Evolutionary conservation across 225 moss, liverwort and hornwort species (phyloP).

Genomic region (Anthoceros angustus): DNA sequence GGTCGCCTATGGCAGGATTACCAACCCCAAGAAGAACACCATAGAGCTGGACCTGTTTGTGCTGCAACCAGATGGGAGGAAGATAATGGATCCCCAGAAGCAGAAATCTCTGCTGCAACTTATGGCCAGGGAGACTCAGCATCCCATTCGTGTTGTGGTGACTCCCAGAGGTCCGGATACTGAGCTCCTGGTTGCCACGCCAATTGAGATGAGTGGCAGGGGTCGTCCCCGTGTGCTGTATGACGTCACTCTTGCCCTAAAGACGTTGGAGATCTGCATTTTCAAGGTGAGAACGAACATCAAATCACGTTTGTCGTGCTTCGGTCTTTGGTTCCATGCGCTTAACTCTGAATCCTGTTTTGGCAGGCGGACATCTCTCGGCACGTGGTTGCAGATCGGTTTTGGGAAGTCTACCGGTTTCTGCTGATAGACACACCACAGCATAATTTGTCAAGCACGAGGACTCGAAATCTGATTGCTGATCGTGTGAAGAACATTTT

Average conservation of each 20-base stretch:
- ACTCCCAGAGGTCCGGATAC: constrained; percentile 5
- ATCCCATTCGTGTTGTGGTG: constrained; percentile 1
- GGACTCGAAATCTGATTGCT: neutral
- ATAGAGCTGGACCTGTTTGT: constrained; percentile 3
- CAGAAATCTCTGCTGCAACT: neutral
- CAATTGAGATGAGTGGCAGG: constrained; percentile 6
- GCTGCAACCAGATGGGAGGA: constrained; percentile 6
- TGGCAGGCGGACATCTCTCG: constrained; percentile 7
- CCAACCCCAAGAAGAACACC: neutral
- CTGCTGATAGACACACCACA: constrained; percentile 6
- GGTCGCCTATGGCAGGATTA: neutral
- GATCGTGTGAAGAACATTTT: constrained; percentile 5
- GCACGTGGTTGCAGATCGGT: constrained; percentile 2
- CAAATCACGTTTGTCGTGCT: neutral
- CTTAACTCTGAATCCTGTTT: neutral
- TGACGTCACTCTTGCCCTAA: constrained; percentile 8
- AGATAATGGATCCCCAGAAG: constrained; percentile 6
- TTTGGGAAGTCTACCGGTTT: constrained; percentile 8
- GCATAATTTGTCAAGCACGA: neutral
- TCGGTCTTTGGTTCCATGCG: neutral
- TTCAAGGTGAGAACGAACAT: neutral
- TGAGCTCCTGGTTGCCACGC: constrained; percentile 7
- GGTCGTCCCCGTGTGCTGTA: constrained; percentile 6
- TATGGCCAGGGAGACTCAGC: neutral
- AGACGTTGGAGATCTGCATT: constrained; percentile 6